Percentiles rank a stretch among this genome's conserved stretches.
phyloP scores from a whole-genome alignment of 345 rosid species.

The Gossypium australe region DNA sequence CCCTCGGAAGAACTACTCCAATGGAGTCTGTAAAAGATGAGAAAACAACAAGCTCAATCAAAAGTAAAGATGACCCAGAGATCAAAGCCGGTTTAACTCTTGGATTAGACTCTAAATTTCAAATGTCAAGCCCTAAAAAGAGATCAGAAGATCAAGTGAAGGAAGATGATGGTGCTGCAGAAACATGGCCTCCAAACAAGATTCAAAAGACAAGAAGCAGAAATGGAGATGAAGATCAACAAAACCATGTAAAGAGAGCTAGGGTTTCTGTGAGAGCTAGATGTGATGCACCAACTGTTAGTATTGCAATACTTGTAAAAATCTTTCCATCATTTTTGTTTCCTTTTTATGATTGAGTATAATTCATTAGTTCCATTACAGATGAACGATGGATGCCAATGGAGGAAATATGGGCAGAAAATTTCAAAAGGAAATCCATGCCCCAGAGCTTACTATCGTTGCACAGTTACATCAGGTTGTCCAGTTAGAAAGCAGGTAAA shows the following conservation, averaged over 20 bases:
- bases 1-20: conserved; percentile 56
- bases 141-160: conserved; percentile 30
- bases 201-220: conserved; percentile 31
- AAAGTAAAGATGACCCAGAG: conserved; percentile 33
- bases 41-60: conserved; percentile 18
- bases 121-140: conserved; percentile 27
- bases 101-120: conserved; percentile 41
- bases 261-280: conserved; percentile 90
- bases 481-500: conserved; percentile 88
- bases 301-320: not conserved
- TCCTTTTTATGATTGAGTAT: not conserved
- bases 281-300: conserved; percentile 80
- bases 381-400: conserved; percentile 97
- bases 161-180: conserved; percentile 35
- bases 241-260: conserved; percentile 58
- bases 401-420: conserved; percentile 97
- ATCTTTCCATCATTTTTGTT: not conserved
- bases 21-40: conserved; percentile 31
- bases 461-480: conserved; percentile 73
- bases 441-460: conserved; percentile 88
- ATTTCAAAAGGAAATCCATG: conserved; percentile 87
- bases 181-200: conserved; percentile 49
- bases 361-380: conserved; percentile 12
- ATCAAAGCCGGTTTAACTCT: conserved; percentile 45
- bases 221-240: conserved; percentile 52